These are phyloP conservation scores for Lumnitzera racemosa DNA, from an alignment of 345 rosid genomes.

Conservation along the genomic window DNA sequence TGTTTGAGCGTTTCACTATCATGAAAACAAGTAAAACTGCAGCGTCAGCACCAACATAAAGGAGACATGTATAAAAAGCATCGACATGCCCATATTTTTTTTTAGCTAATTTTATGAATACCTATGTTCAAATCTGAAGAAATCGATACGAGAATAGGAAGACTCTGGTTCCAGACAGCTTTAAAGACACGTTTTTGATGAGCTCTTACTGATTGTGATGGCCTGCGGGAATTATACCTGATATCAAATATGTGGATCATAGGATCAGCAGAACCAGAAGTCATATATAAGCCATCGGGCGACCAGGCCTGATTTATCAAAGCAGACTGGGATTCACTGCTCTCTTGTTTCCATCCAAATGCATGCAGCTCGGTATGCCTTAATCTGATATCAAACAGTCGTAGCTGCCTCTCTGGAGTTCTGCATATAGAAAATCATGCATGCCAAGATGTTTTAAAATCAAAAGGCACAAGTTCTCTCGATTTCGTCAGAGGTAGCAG, in stretches of 20 bases:
- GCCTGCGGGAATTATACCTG: slow-evolving; percentile 64
- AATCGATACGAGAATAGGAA: slow-evolving; percentile 72
- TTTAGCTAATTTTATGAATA: slow-evolving; percentile 44
- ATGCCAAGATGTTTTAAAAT: neutral
- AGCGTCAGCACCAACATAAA: too few relatives aligned
- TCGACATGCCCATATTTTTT: neutral
- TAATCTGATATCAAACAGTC: slow-evolving; percentile 69
- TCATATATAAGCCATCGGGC: slow-evolving; percentile 67
- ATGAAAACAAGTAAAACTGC: too few relatives aligned
- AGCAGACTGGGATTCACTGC: slow-evolving; percentile 90
- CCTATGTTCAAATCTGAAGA: slow-evolving; percentile 86
- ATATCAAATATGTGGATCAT: slow-evolving; percentile 82
- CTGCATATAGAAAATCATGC: slow-evolving; percentile 28
- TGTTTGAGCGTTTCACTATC: too few relatives aligned
- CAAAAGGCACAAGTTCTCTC: too few relatives aligned
- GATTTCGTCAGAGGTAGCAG: too few relatives aligned
- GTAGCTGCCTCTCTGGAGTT: slow-evolving; percentile 70
- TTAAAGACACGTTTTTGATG: slow-evolving; percentile 84
- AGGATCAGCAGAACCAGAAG: slow-evolving; percentile 96
- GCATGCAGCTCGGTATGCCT: slow-evolving; percentile 76
- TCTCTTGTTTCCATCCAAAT: slow-evolving; percentile 94
- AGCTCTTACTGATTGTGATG: slow-evolving; percentile 78
- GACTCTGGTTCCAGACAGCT: slow-evolving; percentile 74
- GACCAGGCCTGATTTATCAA: slow-evolving; percentile 92
- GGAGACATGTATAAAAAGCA: too few relatives aligned